phyloP scores from a whole-genome alignment of 2,329 filamentous ascomycete genomes.

The Sordariomycetes sp. region DNA sequence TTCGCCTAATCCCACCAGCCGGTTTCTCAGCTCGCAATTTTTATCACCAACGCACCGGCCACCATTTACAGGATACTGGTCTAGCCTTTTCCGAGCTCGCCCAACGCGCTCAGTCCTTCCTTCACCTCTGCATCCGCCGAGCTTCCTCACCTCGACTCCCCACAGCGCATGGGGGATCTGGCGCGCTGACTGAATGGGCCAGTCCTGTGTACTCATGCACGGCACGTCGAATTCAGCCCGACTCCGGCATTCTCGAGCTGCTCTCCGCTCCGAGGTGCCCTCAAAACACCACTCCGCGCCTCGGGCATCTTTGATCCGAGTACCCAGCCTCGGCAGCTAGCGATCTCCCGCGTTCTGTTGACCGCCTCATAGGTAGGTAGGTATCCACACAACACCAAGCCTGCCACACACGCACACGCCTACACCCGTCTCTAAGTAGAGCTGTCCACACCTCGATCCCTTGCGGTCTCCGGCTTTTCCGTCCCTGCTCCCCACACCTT shows the following conservation, averaged over 20 bases:
- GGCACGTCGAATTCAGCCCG: background rate
- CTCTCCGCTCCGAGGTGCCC: background rate
- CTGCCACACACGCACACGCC: background rate
- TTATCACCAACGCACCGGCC: no score
- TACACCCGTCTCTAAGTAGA: background rate
- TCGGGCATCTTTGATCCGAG: background rate
- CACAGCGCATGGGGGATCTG: no score
- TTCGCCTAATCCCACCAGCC: background rate
- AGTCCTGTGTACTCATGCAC: background rate
- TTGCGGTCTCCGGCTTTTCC: background rate
- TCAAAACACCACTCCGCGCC: background rate
- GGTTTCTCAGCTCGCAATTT: background rate
- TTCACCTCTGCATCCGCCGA: background rate
- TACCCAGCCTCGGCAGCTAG: background rate
- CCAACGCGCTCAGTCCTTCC: background rate
- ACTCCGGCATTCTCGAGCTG: background rate
- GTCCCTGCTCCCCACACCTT: background rate
- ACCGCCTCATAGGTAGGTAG: background rate
- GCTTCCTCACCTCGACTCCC: background rate
- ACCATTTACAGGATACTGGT: no score
- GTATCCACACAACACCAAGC: background rate
- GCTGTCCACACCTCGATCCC: background rate
- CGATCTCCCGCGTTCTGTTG: background rate
- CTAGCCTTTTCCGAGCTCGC: no score
- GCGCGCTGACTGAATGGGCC: background rate